These are phyloP conservation scores for Trichoderma brevicompactum DNA, from an alignment of 2,329 filamentous ascomycete genomes.

Conservation along the genomic window DNA sequence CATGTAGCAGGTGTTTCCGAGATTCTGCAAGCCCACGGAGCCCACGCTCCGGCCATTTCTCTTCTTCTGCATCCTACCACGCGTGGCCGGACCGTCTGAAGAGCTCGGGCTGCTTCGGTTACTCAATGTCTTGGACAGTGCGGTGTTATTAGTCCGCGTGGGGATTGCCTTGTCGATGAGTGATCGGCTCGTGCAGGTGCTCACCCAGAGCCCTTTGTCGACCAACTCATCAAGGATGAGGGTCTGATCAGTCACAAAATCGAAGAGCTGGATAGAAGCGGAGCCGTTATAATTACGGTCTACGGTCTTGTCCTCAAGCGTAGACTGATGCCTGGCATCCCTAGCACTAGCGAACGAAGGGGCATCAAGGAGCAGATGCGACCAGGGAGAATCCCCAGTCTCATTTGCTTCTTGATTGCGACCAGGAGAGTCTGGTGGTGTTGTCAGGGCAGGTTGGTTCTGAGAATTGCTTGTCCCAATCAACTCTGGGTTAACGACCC, in stretches of 20 bases:
- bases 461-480: conserved; percentile 42
- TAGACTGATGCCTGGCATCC: conserved; percentile 35
- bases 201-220: conserved; percentile 60
- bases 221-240: conserved; percentile 84
- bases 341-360: conserved; percentile 56
- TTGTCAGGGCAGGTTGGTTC: conserved; percentile 45
- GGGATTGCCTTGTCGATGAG: conserved; percentile 46
- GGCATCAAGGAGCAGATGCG: conserved; percentile 51
- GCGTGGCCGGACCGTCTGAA: conserved; percentile 62
- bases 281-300: conserved; percentile 79
- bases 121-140: conserved; percentile 36
- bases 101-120: conserved; percentile 71
- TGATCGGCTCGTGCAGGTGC: conserved; percentile 48
- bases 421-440: conserved; percentile 48
- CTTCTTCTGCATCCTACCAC: conserved; percentile 72
- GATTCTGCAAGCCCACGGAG: conserved; percentile 81
- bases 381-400: conserved; percentile 44
- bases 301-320: conserved; percentile 65
- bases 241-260: conserved; percentile 72
- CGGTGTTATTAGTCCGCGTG: conserved; percentile 37
- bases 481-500: conserved; percentile 61
- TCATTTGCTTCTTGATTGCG: conserved; percentile 35
- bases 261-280: conserved; percentile 66
- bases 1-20: conserved; percentile 99
- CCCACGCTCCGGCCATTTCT: conserved; percentile 73